A percentile compares a stretch with the other conserved stretches of the same genome.
Evolutionary conservation across 345 rosid genomes (phyloP).

Genomic region (Camelina sativa): DNA sequence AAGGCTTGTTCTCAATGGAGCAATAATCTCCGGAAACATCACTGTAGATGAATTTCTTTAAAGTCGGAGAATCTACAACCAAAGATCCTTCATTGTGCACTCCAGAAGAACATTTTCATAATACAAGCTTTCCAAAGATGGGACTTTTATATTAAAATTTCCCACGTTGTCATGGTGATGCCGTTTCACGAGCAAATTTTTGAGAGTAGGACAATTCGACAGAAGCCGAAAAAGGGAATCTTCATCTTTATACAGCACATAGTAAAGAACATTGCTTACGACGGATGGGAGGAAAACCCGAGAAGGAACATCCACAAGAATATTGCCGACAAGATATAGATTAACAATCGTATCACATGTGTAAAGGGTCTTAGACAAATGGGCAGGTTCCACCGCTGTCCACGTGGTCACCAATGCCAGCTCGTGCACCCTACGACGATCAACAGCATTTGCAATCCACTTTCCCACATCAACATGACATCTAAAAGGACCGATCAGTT

Average conservation of each 20-base stretch:
- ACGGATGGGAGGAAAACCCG: background rate
- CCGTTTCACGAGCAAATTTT: background rate
- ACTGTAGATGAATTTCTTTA: background rate
- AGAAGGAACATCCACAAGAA: background rate
- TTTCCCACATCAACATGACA: background rate
- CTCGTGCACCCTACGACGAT: background rate
- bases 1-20: background rate
- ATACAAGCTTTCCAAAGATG: background rate
- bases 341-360: background rate
- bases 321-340: background rate
- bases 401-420: background rate
- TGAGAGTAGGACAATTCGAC: background rate
- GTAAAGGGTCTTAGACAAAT: background rate
- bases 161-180: background rate
- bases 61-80: background rate
- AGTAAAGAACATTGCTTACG: background rate
- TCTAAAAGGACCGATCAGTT: background rate
- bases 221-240: background rate
- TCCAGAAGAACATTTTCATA: background rate
- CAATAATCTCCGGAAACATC: background rate
- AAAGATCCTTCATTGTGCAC: background rate
- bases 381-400: background rate
- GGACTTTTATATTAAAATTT: background rate
- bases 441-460: background rate
- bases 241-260: background rate